A percentile compares a stretch with the other conserved stretches of the same genome.
These are phyloP conservation scores for Fragaria iinumae DNA, from an alignment of 306 rosid species.

Conservation along the genomic window DNA sequence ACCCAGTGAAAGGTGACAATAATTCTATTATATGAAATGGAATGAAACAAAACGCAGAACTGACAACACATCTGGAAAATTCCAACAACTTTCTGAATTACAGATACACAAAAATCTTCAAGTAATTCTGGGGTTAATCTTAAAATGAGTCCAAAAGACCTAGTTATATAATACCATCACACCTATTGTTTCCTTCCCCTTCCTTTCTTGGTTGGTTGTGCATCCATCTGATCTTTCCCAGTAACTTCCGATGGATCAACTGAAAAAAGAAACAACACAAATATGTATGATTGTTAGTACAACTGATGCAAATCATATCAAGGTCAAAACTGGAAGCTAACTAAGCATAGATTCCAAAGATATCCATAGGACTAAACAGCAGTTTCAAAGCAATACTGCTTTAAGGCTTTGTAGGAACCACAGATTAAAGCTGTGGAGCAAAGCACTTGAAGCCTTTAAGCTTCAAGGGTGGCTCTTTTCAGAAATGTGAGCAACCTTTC, in stretches of 20 bases:
- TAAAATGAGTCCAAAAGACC: conserved; percentile 20
- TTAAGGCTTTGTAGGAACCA: not conserved
- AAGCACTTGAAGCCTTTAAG: not conserved
- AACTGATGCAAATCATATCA: not conserved
- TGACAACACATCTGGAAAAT: conserved; percentile 11
- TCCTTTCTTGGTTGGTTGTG: conserved; percentile 75
- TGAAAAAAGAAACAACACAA: conserved; percentile 27
- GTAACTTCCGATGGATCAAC: conserved; percentile 73
- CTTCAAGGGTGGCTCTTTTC: not conserved
- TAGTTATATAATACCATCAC: conserved; percentile 23
- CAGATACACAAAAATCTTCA: conserved; percentile 15
- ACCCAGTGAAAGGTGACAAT: not conserved
- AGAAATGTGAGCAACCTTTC: not conserved
- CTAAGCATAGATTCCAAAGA: not conserved
- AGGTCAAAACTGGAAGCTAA: not conserved
- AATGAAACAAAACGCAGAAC: not conserved
- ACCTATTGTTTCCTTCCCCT: conserved; percentile 79
- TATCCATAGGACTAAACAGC: not conserved
- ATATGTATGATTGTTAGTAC: not conserved
- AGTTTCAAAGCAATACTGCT: not conserved
- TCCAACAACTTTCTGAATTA: conserved; percentile 7
- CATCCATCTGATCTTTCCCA: conserved; percentile 74
- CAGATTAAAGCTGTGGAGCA: not conserved
- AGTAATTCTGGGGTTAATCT: conserved; percentile 19
- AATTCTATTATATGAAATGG: not conserved